These are phyloP conservation scores for Lipomyces orientalis DNA, from an alignment of 805 yeast species.

Conservation along the genomic window DNA sequence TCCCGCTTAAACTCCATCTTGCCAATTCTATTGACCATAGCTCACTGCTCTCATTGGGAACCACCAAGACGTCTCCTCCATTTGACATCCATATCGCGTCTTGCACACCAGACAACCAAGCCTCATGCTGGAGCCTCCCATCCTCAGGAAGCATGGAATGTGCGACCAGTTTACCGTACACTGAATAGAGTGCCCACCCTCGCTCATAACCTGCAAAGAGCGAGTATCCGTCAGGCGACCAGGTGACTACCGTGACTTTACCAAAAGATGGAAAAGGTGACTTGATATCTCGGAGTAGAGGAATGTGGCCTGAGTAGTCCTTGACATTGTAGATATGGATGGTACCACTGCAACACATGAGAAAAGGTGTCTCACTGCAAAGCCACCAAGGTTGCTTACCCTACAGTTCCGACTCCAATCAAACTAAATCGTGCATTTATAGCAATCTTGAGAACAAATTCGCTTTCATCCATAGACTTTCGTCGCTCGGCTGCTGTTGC, in stretches of 20 bases:
- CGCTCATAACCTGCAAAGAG: slow-evolving; percentile 44
- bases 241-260: slow-evolving; percentile 40
- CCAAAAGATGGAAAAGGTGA: slow-evolving; percentile 42
- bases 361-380: background rate
- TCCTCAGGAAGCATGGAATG: slow-evolving; percentile 47
- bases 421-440: slow-evolving; percentile 52
- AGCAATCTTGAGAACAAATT: slow-evolving; percentile 41
- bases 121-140: slow-evolving; percentile 15
- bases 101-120: slow-evolving; percentile 37
- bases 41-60: slow-evolving; percentile 32
- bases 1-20: slow-evolving; percentile 43
- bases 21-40: slow-evolving; percentile 42
- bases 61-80: slow-evolving; percentile 48
- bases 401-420: slow-evolving; percentile 49
- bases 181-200: slow-evolving; percentile 58
- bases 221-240: slow-evolving; percentile 50
- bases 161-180: slow-evolving; percentile 54
- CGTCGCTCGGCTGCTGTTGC: background rate
- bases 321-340: slow-evolving; percentile 49
- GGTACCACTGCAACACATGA: slow-evolving; percentile 41
- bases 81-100: slow-evolving; percentile 47
- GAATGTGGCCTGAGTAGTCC: slow-evolving; percentile 45
- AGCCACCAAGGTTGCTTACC: slow-evolving; percentile 21
- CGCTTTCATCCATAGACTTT: slow-evolving; percentile 18
- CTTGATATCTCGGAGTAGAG: slow-evolving; percentile 44